Conservation (phyloP, 345 rosid species). For the Odontarrhena argentea region DNA sequence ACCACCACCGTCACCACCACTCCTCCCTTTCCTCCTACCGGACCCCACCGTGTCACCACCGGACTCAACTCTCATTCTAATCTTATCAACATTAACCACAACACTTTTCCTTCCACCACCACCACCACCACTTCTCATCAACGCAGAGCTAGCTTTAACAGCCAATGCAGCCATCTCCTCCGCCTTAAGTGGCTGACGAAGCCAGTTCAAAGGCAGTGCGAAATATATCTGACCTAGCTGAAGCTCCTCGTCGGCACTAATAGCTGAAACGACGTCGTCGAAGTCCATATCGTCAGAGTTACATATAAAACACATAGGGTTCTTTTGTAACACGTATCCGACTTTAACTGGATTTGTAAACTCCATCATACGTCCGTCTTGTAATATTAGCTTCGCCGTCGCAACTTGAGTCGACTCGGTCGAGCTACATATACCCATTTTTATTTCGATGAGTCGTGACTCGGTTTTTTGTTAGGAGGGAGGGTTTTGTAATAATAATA, state of each 20-base stretch:
- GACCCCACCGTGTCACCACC: slow-evolving; percentile 37
- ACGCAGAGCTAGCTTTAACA: slow-evolving; percentile 90
- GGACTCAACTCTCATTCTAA: slow-evolving; percentile 26
- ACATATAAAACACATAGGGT: slow-evolving; percentile 73
- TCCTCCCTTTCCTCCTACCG: slow-evolving; percentile 31
- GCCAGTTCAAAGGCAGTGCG: slow-evolving; percentile 66
- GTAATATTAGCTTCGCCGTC: slow-evolving; percentile 78
- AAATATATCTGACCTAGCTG: slow-evolving; percentile 88
- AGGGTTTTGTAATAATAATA: not conserved
- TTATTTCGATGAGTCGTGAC: slow-evolving; percentile 1
- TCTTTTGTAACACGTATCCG: slow-evolving; percentile 60
- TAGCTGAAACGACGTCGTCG: slow-evolving; percentile 67
- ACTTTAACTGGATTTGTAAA: slow-evolving; percentile 75
- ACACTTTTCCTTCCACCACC: slow-evolving; percentile 32
- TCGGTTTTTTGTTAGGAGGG: not conserved
- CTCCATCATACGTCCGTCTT: slow-evolving; percentile 82
- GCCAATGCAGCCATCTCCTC: slow-evolving; percentile 99
- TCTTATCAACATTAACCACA: slow-evolving; percentile 31
- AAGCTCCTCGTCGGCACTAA: slow-evolving; percentile 70
- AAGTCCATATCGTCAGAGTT: slow-evolving; percentile 97
- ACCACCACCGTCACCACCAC: slow-evolving; percentile 38
- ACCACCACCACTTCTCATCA: slow-evolving; percentile 40
- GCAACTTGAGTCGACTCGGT: slow-evolving; percentile 66
- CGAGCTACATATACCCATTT: slow-evolving; percentile 92
- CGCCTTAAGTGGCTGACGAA: slow-evolving; percentile 64